A percentile compares a stretch with the other conserved stretches of the same genome.
phyloP scores from a whole-genome alignment of 2,329 filamentous ascomycete species.

The Chrysosphaeria jannelii region DNA sequence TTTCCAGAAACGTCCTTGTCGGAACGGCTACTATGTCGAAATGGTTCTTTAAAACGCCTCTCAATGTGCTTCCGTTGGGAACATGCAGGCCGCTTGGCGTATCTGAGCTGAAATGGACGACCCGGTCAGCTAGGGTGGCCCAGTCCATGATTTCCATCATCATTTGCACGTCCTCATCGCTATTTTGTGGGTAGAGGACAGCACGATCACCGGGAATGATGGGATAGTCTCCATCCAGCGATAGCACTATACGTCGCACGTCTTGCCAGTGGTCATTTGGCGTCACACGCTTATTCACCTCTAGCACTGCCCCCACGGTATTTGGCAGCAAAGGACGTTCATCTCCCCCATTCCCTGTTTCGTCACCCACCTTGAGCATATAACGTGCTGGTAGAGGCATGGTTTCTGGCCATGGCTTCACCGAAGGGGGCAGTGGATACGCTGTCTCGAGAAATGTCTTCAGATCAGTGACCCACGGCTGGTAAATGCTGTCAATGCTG shows the following conservation, averaged over 20 bases:
- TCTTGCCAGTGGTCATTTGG: slow-evolving; percentile 68
- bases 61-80: slow-evolving; percentile 24
- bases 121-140: slow-evolving; percentile 37
- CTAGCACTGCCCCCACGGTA: slow-evolving; percentile 24
- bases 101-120: slow-evolving; percentile 20
- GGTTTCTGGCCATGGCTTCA: slow-evolving; percentile 42
- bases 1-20: slow-evolving; percentile 56
- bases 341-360: too few species aligned
- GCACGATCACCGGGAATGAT: slow-evolving; percentile 49
- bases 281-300: slow-evolving; percentile 43
- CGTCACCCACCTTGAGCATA: slow-evolving; percentile 7
- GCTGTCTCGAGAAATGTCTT: slow-evolving; percentile 31
- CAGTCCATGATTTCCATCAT: slow-evolving; percentile 59
- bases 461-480: slow-evolving; percentile 46
- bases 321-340: slow-evolving; percentile 14
- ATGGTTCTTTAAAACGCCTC: slow-evolving; percentile 49
- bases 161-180: slow-evolving; percentile 44
- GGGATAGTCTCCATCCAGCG: slow-evolving; percentile 17
- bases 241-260: slow-evolving; percentile 39
- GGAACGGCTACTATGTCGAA: slow-evolving; percentile 79
- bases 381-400: slow-evolving; percentile 50
- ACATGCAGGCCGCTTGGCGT: slow-evolving; percentile 2
- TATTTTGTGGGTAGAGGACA: slow-evolving; percentile 68
- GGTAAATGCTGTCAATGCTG: slow-evolving; percentile 55
- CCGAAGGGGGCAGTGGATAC: slow-evolving; percentile 36